Evolutionary conservation across 352 stramenopile genomes (phyloP), one percentile per base, ranked within the genome.

Genomic region (Stramenopiles sp.): DNA sequence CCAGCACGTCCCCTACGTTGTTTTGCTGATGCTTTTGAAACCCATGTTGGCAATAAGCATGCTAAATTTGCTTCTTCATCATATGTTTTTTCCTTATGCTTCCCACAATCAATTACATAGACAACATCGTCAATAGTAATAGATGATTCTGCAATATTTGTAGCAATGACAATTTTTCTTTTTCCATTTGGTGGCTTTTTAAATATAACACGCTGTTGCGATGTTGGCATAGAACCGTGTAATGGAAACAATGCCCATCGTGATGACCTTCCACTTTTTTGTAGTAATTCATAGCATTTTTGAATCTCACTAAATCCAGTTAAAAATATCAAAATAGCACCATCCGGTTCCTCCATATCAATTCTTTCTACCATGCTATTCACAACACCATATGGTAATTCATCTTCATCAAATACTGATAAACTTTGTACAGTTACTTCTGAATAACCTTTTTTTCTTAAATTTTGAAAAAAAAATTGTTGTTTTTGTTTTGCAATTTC

Each of bases 1-100:
- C 95, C 95, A 6, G 95, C 94, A 29, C 95, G 88, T 63, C 95
- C 94, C 80, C 86, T 90, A 20, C 94, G 85, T 84, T 98, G 94
- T 32, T 94, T 4, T 7, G 4, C 65, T 4, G 4, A 13, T 13
- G 65, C 4, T 13, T 76, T 31, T 33, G 65, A 20, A 33, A 76
- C 31, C 4, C 13, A 76, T 13, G 4, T 13, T 13, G 4, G 65
- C 13, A 76, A 4, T 4, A 76, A 20, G 4, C 65, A 4, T 33
- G 4, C 7, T 33, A 76, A 13, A 31, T 20, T 4, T 4, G 65
- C 13, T 4, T 76, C 7, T 33, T 79, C 63, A 63, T 85, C 84
- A 80, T 80, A 85, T 0, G 73, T 74, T n/a, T 83, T 82, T 20
- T 79, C 78, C 20, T 82, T 81, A 63, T 83, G 78, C 0, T 84